Base-by-base conservation (phyloP, 73 alveolate genomes). In the Chromera velia region DNA sequence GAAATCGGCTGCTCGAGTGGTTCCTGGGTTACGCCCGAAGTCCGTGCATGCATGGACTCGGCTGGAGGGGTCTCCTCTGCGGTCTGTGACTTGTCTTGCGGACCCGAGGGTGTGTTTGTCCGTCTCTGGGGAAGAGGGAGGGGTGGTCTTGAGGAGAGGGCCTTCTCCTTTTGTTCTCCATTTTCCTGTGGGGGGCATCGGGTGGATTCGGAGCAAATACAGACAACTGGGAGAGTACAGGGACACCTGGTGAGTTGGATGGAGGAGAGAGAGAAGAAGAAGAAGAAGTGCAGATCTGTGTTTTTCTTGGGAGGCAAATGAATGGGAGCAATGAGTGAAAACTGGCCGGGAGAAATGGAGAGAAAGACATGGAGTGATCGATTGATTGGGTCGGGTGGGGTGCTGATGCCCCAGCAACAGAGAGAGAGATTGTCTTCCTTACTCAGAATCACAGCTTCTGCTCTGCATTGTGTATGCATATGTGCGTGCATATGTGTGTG, bases 111-210 rank as follows among this genome's bases (percentile, higher is more conserved):
- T 4, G 22, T 4, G 55, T 4, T 7, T 4, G 55, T 4, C 22
- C 22, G 55, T 13, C 55, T 4, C 22, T 13, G 22, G 55, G 22
- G 55, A 40, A 4, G 55, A 13, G 13, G 55, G 13, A 40, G 4
- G 55, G 55, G 22, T 4, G 13, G 55, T 4, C 22, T 40, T 13
- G 55, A 13, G 55, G 55, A 40, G 55, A 13, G 55, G 22, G 55
- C 22, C 55, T 13, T 40, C 10, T 55, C 86, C 86, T 0, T 80
- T 80, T 33, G 28, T 80, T 31, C 80, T 80, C 19, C 86, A 80
- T 34, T 80, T 80, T 49, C 80, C 86, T 28, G 80, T 80, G 13
- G 69, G 86, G 18, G 86, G 86, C 29, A 22, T 70, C 26, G 6
- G 22, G 34, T 80, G 86, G 86, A 45, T 80, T 13, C 46, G 9